Evolutionary conservation across 768 basidiomycete genomes (phyloP).

Genomic region (Boletus rubropictus): DNA sequence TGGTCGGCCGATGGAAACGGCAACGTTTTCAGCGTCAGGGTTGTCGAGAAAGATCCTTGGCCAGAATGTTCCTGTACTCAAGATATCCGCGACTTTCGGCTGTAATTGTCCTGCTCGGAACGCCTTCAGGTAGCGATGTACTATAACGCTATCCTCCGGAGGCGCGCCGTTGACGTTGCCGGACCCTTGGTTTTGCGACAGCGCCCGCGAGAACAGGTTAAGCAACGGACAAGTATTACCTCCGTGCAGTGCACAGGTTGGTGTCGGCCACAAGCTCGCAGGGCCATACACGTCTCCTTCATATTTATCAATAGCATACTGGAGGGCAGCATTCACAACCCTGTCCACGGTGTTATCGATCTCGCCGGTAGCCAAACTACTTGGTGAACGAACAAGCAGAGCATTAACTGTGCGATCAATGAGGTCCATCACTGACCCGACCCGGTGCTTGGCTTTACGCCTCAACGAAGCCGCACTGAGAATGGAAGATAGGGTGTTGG

Average conservation of each 20-base stretch:
- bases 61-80: constrained; percentile 65
- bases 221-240: constrained; percentile 51
- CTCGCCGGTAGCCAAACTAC: constrained; percentile 53
- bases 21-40: constrained; percentile 66
- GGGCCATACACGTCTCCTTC: constrained; percentile 37
- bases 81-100: constrained; percentile 51
- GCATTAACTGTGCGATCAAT: constrained; percentile 62
- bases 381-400: constrained; percentile 47
- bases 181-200: constrained; percentile 14
- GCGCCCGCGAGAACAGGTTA: constrained; percentile 45
- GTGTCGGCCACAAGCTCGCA: constrained; percentile 47
- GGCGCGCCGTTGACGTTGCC: constrained; percentile 10
- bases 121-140: constrained; percentile 56
- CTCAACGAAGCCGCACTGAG: constrained; percentile 45
- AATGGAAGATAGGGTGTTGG: constrained; percentile 50
- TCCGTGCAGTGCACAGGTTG: constrained; percentile 58
- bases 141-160: constrained; percentile 13
- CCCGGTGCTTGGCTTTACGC: constrained; percentile 47
- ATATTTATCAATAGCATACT: constrained; percentile 68
- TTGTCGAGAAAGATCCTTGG: constrained; percentile 70
- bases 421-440: constrained; percentile 71
- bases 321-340: constrained; percentile 67
- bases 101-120: constrained; percentile 57
- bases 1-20: constrained; percentile 54
- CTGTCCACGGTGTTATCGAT: constrained; percentile 58